Percentiles rank a stretch among this genome's conserved stretches.
These are phyloP conservation scores for Microcos paniculata DNA, from an alignment of 345 rosid species.

Conservation along the genomic window DNA sequence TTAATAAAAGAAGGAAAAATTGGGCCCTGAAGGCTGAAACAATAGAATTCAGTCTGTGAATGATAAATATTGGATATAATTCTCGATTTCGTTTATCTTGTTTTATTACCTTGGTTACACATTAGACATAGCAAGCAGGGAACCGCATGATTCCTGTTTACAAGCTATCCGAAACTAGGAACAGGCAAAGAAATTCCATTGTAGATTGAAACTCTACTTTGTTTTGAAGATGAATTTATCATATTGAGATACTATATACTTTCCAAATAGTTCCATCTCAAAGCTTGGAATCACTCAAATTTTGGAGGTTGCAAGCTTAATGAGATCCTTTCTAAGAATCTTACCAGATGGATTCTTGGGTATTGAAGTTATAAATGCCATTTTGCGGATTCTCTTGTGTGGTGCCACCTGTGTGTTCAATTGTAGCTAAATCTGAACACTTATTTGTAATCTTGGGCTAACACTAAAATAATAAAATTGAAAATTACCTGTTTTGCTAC, in stretches of 20 bases:
- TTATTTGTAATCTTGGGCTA: too few relatives aligned
- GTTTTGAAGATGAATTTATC: neutral
- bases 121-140: neutral
- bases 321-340: constrained; percentile 74
- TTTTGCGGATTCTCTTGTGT: constrained; percentile 62
- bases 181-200: constrained; percentile 37
- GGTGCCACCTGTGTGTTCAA: constrained; percentile 69
- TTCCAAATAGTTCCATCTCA: neutral
- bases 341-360: constrained; percentile 82
- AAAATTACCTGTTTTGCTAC: constrained; percentile 49
- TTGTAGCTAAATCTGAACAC: neutral
- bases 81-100: too few relatives aligned
- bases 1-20: too few relatives aligned
- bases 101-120: too few relatives aligned
- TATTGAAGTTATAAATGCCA: constrained; percentile 50
- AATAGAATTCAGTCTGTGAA: too few relatives aligned
- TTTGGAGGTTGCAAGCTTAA: constrained; percentile 69
- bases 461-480: too few relatives aligned
- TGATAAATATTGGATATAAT: too few relatives aligned
- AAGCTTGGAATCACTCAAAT: constrained; percentile 27
- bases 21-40: too few relatives aligned
- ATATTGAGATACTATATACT: neutral
- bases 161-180: neutral
- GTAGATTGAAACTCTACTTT: neutral
- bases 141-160: neutral